A percentile compares a stretch with the other conserved stretches of the same genome.
Conservation (phyloP, 2,329 filamentous ascomycete species). For the Coniochaeta prunicola region DNA sequence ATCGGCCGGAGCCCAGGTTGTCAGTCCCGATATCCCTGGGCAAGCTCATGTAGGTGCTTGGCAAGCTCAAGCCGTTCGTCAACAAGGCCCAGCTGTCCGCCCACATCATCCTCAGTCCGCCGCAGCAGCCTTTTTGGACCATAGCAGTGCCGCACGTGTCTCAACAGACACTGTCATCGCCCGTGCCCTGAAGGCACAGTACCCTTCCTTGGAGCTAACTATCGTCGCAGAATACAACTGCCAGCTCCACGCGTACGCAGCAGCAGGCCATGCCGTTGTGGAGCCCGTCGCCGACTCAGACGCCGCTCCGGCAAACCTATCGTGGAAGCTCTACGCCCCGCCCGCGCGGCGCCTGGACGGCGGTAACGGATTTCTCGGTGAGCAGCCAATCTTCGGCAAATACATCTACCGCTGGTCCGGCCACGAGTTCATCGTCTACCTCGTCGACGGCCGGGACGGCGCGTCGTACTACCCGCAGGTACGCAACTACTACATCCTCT, state of each 20-base stretch:
- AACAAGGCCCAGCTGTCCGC: not conserved
- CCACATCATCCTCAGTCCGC: not conserved
- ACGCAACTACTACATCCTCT: conserved; percentile 31
- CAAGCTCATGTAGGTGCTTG: no score
- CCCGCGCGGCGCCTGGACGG: conserved; percentile 33
- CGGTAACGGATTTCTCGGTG: conserved; percentile 23
- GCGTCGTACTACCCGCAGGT: conserved; percentile 18
- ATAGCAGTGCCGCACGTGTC: conserved; percentile 31
- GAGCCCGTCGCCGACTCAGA: conserved; percentile 11
- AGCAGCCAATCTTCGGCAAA: conserved; percentile 29
- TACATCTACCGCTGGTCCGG: conserved; percentile 34
- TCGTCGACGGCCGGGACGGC: conserved; percentile 34
- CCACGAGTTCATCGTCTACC: conserved; percentile 35
- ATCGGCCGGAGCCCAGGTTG: no score
- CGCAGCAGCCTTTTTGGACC: conserved; percentile 11
- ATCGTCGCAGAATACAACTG: conserved; percentile 23
- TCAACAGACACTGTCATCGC: conserved; percentile 36
- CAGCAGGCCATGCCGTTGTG: conserved; percentile 27
- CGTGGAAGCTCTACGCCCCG: conserved; percentile 31
- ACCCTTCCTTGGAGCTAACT: conserved; percentile 33
- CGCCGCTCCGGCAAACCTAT: conserved; percentile 25
- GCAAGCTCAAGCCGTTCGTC: not conserved
- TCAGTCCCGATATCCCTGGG: no score
- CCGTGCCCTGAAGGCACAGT: conserved; percentile 30
- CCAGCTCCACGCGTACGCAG: conserved; percentile 35